These are phyloP conservation scores for Kwoniella europaea DNA, from an alignment of 768 basidiomycete species.

Conservation along the genomic window DNA sequence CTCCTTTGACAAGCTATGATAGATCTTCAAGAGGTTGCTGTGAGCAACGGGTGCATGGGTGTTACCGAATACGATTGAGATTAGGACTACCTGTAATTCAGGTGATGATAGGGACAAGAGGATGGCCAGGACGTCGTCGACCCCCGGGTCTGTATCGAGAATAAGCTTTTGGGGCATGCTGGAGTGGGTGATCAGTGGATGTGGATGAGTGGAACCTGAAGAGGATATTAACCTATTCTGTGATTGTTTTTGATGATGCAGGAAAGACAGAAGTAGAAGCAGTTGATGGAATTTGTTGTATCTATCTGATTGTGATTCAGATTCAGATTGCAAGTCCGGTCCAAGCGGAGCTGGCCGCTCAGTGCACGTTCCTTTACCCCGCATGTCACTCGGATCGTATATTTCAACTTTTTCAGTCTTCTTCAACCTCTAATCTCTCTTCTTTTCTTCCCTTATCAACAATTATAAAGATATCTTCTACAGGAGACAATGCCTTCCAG, in stretches of 20 bases:
- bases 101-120: slow-evolving; percentile 61
- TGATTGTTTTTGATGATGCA: too few relatives aligned
- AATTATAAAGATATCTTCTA: not conserved
- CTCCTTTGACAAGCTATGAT: slow-evolving; percentile 67
- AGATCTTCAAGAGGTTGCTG: slow-evolving; percentile 75
- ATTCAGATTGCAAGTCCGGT: too few relatives aligned
- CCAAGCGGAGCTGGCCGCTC: too few relatives aligned
- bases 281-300: too few relatives aligned
- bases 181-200: not conserved
- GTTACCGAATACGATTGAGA: slow-evolving; percentile 71
- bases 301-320: too few relatives aligned
- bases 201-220: too few relatives aligned
- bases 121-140: slow-evolving; percentile 58
- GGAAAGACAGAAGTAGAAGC: too few relatives aligned
- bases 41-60: slow-evolving; percentile 59
- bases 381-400: too few relatives aligned
- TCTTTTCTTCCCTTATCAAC: not conserved
- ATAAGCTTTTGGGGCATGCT: slow-evolving; percentile 45
- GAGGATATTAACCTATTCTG: too few relatives aligned
- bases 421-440: not conserved
- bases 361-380: too few relatives aligned
- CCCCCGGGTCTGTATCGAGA: slow-evolving; percentile 58
- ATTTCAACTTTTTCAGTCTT: not conserved
- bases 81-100: slow-evolving; percentile 77
- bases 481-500: not conserved